Evolutionary conservation across 2,329 filamentous ascomycete genomes (phyloP).

Genomic region (Annulohypoxylon truncatum): DNA sequence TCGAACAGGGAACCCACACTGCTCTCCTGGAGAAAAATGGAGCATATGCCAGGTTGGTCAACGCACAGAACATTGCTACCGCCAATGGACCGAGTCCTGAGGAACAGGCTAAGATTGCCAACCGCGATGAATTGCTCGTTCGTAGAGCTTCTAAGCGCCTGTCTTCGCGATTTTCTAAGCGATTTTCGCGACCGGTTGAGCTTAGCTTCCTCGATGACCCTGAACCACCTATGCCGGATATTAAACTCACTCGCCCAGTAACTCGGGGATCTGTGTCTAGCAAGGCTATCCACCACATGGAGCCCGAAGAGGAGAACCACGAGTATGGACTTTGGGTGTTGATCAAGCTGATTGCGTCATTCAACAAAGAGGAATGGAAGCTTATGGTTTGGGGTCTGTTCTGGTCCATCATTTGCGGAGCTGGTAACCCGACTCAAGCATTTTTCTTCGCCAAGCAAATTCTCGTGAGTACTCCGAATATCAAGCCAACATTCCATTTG

Average conservation of each 20-base stretch:
- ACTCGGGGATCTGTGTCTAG: slow-evolving; percentile 75
- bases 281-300: slow-evolving; percentile 70
- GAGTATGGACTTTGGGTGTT: slow-evolving; percentile 80
- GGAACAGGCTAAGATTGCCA: slow-evolving; percentile 63
- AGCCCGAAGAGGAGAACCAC: slow-evolving; percentile 57
- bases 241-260: slow-evolving; percentile 66
- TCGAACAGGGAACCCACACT: slow-evolving; percentile 92
- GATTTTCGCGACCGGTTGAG: slow-evolving; percentile 39
- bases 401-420: slow-evolving; percentile 81
- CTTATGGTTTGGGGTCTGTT: slow-evolving; percentile 79
- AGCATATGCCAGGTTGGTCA: slow-evolving; percentile 87
- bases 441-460: slow-evolving; percentile 94
- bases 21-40: slow-evolving; percentile 75
- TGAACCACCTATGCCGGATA: slow-evolving; percentile 69
- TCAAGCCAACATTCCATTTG: not conserved
- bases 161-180: slow-evolving; percentile 3
- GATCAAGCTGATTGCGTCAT: slow-evolving; percentile 81
- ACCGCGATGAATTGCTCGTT: slow-evolving; percentile 63
- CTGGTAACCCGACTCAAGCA: slow-evolving; percentile 79
- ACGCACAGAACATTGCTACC: slow-evolving; percentile 83
- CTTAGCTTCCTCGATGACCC: slow-evolving; percentile 64
- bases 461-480: slow-evolving; percentile 68
- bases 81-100: slow-evolving; percentile 65
- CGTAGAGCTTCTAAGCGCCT: slow-evolving; percentile 57
- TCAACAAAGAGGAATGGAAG: slow-evolving; percentile 79